A percentile compares a stretch with the other conserved stretches of the same genome.
phyloP scores from a whole-genome alignment of 805 yeast genomes.

The Lipomyces anomalus region DNA sequence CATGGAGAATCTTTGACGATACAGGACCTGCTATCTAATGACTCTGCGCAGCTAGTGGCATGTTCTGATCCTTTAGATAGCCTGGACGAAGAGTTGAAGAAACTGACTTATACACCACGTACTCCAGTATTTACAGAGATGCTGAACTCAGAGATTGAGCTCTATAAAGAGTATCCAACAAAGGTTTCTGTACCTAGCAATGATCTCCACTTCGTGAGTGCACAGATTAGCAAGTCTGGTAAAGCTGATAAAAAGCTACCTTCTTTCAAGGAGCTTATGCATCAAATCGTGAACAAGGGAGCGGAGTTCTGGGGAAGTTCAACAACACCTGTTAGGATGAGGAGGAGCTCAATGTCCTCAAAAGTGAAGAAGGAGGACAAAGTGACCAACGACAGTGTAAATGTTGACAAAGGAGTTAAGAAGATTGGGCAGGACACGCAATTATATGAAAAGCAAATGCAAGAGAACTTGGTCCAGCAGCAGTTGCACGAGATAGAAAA shows the following conservation, averaged over 20 bases:
- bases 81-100: conserved; percentile 1
- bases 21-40: neutral
- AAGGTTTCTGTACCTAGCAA: conserved; percentile 17
- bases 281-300: too few species aligned
- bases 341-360: too few species aligned
- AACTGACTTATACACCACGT: conserved; percentile 8
- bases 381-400: too few species aligned
- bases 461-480: neutral
- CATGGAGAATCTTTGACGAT: conserved; percentile 78
- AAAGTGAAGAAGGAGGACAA: too few species aligned
- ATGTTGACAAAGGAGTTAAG: neutral
- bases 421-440: neutral
- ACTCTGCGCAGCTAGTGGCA: conserved; percentile 4
- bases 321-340: too few species aligned
- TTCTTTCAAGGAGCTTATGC: neutral
- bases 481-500: neutral
- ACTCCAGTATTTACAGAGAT: conserved; percentile 19
- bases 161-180: conserved; percentile 7
- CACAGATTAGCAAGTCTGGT: conserved; percentile 18
- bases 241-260: conserved; percentile 5
- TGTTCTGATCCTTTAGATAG: conserved; percentile 4
- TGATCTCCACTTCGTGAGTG: conserved; percentile 19
- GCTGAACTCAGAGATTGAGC: conserved; percentile 9
- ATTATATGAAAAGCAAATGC: too few species aligned
- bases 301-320: too few species aligned